A percentile compares a stretch with the other conserved stretches of the same genome.
phyloP scores from a whole-genome alignment of 257 asterid genomes.

The Nicotiana noctiflora region DNA sequence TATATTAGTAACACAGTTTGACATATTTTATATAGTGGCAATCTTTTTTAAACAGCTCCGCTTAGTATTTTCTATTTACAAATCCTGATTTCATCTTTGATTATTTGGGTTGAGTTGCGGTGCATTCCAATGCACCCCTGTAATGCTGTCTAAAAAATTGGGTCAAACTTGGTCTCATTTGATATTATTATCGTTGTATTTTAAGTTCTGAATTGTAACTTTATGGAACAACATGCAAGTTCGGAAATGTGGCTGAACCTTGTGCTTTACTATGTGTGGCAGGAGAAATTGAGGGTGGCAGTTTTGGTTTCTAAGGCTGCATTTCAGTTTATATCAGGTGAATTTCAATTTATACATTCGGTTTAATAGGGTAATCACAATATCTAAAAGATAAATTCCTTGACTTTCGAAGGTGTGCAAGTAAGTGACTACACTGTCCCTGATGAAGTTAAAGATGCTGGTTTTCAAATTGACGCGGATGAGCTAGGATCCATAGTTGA shows the following conservation, averaged over 20 bases:
- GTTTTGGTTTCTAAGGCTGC: constrained; percentile 89
- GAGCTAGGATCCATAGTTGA: constrained; percentile 75
- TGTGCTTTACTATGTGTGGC: not conserved
- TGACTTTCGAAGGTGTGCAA: constrained; percentile 41
- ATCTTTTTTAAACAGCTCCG: not conserved
- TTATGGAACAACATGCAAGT: not conserved
- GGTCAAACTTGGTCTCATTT: not conserved
- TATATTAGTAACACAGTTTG: not conserved
- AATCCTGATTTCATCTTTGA: not conserved
- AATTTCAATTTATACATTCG: not conserved
- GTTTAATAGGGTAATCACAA: not conserved
- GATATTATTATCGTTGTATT: not conserved
- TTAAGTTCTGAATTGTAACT: not conserved
- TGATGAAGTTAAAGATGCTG: constrained; percentile 58
- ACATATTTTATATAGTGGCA: not conserved
- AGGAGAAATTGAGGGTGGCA: constrained; percentile 87
- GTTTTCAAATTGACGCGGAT: constrained; percentile 66
- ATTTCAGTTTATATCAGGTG: constrained; percentile 67
- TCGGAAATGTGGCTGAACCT: constrained; percentile 3
- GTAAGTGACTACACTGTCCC: constrained; percentile 58
- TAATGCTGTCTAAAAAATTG: not conserved
- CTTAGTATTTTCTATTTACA: not conserved
- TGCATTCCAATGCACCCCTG: not conserved
- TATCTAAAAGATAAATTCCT: not conserved
- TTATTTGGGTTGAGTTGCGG: not conserved